Evolutionary conservation across 148 eudicot species (phyloP).

Genomic region (Gaultheria prostrata): DNA sequence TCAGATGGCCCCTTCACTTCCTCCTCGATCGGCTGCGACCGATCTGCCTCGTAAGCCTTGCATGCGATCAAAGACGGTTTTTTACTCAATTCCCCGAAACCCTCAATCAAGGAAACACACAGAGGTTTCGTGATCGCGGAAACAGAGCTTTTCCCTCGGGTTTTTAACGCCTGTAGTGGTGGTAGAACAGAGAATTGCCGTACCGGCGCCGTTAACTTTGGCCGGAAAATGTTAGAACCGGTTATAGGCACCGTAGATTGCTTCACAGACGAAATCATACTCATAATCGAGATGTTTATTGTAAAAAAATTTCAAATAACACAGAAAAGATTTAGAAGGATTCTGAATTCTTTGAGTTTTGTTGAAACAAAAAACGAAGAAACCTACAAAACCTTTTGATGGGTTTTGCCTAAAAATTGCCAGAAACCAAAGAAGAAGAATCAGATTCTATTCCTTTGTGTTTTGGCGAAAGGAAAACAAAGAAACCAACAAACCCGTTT

Average conservation of each 20-base stretch:
- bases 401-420: background rate
- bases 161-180: constrained; percentile 16
- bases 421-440: background rate
- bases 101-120: constrained; percentile 33
- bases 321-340: too few relatives aligned
- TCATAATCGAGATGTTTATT: constrained; percentile 21
- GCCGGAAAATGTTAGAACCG: constrained; percentile 44
- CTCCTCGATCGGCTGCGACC: constrained; percentile 40
- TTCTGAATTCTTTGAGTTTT: too few relatives aligned
- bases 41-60: constrained; percentile 80
- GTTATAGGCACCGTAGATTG: constrained; percentile 42
- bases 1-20: constrained; percentile 27
- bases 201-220: constrained; percentile 30
- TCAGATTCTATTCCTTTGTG: background rate
- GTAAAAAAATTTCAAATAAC: constrained; percentile 5
- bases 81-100: constrained; percentile 27
- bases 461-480: background rate
- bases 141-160: constrained; percentile 23
- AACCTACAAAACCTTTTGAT: background rate
- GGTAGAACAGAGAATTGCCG: constrained; percentile 31
- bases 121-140: constrained; percentile 50
- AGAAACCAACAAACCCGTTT: background rate
- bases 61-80: constrained; percentile 40
- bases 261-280: constrained; percentile 64
- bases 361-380: too few relatives aligned